Evolutionary conservation across 2,329 filamentous ascomycete species (phyloP).

Genomic region (Xylaria multiplex): DNA sequence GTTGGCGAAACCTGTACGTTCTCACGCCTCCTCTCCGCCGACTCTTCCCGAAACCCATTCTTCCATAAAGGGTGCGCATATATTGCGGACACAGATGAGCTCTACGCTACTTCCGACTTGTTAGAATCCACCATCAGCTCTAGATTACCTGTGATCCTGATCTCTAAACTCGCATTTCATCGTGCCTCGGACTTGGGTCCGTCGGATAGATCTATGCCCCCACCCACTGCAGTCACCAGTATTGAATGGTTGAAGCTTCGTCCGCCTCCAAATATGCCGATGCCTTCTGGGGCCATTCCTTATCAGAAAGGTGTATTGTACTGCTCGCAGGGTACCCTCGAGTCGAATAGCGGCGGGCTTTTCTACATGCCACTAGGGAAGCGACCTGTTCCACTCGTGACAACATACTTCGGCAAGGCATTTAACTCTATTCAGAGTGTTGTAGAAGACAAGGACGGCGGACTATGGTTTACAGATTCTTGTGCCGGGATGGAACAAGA

Average conservation of each 20-base stretch:
- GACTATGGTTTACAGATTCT: slow-evolving; percentile 63
- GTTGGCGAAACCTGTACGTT: slow-evolving; percentile 53
- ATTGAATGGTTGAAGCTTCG: slow-evolving; percentile 56
- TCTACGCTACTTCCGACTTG: slow-evolving; percentile 59
- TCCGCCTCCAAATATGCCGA: slow-evolving; percentile 55
- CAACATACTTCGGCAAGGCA: slow-evolving; percentile 55
- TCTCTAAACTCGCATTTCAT: slow-evolving; percentile 52
- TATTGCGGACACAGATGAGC: slow-evolving; percentile 52
- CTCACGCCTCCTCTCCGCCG: slow-evolving; percentile 53
- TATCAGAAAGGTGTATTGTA: slow-evolving; percentile 57
- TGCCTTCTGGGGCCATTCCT: slow-evolving; percentile 55
- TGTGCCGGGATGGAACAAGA: slow-evolving; percentile 56
- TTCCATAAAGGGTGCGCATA: slow-evolving; percentile 59
- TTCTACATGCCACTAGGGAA: slow-evolving; percentile 50
- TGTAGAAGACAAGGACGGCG: slow-evolving; percentile 51
- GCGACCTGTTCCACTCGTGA: slow-evolving; percentile 52
- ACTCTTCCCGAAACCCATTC: slow-evolving; percentile 56
- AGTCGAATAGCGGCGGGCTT: slow-evolving; percentile 42
- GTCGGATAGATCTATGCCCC: not conserved
- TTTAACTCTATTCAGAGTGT: slow-evolving; percentile 61
- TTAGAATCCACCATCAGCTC: slow-evolving; percentile 53
- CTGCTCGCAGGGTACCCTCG: slow-evolving; percentile 54
- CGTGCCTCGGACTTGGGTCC: slow-evolving; percentile 19
- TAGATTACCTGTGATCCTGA: slow-evolving; percentile 55
- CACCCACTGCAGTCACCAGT: slow-evolving; percentile 42